A percentile compares a stretch with the other conserved stretches of the same genome.
These are phyloP conservation scores for Xylariomycetidae sp. DNA, from an alignment of 2,329 filamentous ascomycete genomes.

Conservation along the genomic window DNA sequence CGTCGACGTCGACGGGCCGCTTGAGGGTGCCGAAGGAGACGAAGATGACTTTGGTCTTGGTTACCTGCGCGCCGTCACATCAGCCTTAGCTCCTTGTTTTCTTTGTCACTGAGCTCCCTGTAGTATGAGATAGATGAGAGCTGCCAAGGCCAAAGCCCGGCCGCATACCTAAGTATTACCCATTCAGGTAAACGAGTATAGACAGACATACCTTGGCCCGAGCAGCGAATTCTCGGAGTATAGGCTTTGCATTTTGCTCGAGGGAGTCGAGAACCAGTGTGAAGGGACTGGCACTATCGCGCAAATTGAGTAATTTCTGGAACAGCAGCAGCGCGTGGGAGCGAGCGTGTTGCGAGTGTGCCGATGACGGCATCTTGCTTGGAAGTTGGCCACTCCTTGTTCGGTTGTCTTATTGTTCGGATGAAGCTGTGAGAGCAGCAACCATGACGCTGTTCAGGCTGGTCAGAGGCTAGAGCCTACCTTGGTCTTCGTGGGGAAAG, in stretches of 20 bases:
- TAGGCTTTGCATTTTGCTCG: conserved; percentile 68
- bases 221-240: conserved; percentile 67
- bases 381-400: too few relatives aligned
- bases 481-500: too few relatives aligned
- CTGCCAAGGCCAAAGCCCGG: too few relatives aligned
- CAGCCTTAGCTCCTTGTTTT: too few relatives aligned
- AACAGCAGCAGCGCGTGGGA: conserved; percentile 82
- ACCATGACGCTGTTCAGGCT: conserved; percentile 7
- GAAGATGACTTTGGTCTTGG: conserved; percentile 66
- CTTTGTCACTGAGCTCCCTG: too few relatives aligned
- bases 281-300: conserved; percentile 77
- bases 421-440: neutral
- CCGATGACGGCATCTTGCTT: conserved; percentile 46
- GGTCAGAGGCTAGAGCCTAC: conserved; percentile 1
- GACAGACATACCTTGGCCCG: conserved; percentile 60
- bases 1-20: conserved; percentile 57
- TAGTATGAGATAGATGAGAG: too few relatives aligned
- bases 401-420: neutral
- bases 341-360: conserved; percentile 65
- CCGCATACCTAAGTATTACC: too few relatives aligned
- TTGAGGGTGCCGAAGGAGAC: conserved; percentile 71
- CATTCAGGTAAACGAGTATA: neutral
- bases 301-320: conserved; percentile 71
- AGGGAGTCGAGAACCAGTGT: conserved; percentile 80
- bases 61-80: conserved; percentile 47